Base-by-base conservation (phyloP, 345 rosid species). In the Balakata baccata region DNA sequence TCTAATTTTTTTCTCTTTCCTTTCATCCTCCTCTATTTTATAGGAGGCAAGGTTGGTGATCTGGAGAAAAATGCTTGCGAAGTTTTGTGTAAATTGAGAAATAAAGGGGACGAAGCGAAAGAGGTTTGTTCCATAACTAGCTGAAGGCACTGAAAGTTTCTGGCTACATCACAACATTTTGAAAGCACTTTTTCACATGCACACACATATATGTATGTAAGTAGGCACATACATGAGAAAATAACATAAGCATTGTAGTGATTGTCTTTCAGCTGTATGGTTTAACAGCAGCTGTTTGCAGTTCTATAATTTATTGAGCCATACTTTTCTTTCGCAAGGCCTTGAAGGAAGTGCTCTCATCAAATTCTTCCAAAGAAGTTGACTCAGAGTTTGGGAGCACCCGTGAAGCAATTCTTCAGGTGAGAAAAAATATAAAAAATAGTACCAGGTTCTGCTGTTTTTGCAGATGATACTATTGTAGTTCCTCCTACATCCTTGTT, bases 371-470 rank as follows among this genome's bases (percentile, higher is more conserved):
- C 54, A 84, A 81, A 53, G 79, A 81, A 77, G 72, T 78, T 51
- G 87, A 88, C 64, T 80, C 86, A 54, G 92, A 89, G 71, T 89
- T 89, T 75, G 85, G 88, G 53, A 70, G 87, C 68, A 84, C 89
- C 47, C 87, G 93, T 58, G 94, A 89, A 71, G 85, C 91, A 37
- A 79, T 92, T 83, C 94, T 92, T 78, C 92, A 92, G 89, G 94
- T 92, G 72, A 80, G 75, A 69, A 11, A 72, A 70, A 63, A 49
- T 34, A 54, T 38, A 17, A 68, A 25, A 3, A 6, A 7, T 23
- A 39, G 45, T 53, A 49, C 39, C 56, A 23, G 17, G 14, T 25
- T 46, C 46, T 16, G 37, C 37, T 58, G 62, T 34, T 34, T n/a
- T 23, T 38, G 3, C 47, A 39, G 64, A 18, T 41, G 64, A 64